Base-by-base conservation (phyloP, 2,329 filamentous ascomycete species). In the Exophiala aquamarina region DNA sequence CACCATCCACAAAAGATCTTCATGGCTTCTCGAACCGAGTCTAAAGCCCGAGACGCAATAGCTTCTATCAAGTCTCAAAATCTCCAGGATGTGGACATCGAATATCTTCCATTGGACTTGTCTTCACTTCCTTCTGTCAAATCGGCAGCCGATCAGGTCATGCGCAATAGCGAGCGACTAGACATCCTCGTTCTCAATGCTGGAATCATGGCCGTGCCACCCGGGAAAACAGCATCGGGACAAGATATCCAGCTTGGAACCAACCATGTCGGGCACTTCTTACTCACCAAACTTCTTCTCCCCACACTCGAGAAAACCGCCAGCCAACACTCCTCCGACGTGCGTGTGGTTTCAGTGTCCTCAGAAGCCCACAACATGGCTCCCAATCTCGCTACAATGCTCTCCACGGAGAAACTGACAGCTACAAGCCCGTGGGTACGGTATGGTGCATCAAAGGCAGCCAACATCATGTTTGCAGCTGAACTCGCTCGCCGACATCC, bases 1-100 rank as follows among this genome's bases (percentile, higher is more conserved):
- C 78, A 81, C 58, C 60, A 66, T 6, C 77, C 79, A 2, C 64
- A 66, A 1, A 72, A 77, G 46, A 75, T 82, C 50, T 81, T 76
- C 64, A 70, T 83, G 48, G 76, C 71, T 11, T 76, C 76, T 2
- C 73, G 78, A 36, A 74, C 66, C 15, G 64, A 64, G 40, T 54
- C 60, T 33, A 66, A 71, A 36, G 71, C 71, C 9, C 71, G 67
- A 15, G 65, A 70, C 6, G 67, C 71, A 7, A 72, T 79, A 33
- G 62, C 72, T 13, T 63, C 66, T 2, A 67, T 72, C 49, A 59
- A 71, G 50, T 42, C 62, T 1, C 54, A 61, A 17, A 57, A 66
- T 19, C 23, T 29, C n/a, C 21, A 51, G 18, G 63, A 55, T 7
- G 59, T 64, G 17, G 66, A 71, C 46, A 69, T 79, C 44, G 63